Conservation (phyloP, 2,329 filamentous ascomycete genomes). For the Alternaria viburni region DNA sequence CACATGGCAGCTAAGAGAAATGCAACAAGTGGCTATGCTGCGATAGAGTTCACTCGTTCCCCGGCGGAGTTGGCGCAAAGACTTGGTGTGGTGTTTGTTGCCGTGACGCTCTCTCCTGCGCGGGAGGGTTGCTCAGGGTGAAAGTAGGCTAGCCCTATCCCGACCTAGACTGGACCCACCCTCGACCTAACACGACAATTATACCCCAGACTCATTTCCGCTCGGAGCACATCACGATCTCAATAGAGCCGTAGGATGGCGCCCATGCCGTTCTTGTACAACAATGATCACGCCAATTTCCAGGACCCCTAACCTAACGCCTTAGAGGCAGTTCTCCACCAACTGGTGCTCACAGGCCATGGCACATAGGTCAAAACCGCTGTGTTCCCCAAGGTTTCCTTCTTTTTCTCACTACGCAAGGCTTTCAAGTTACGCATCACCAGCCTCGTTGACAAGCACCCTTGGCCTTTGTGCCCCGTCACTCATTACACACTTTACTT, state of each 20-base stretch:
- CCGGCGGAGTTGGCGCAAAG: slow-evolving; percentile 3
- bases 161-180: not conserved
- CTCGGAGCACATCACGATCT: slow-evolving; percentile 32
- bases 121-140: slow-evolving; percentile 11
- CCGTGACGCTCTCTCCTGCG: slow-evolving; percentile 13
- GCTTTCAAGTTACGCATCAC: slow-evolving; percentile 39
- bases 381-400: slow-evolving; percentile 28
- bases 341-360: slow-evolving; percentile 22
- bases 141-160: slow-evolving; percentile 4
- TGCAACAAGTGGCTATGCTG: not conserved
- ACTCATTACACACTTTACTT: slow-evolving; percentile 41
- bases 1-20: not conserved
- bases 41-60: not conserved
- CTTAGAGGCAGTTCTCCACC: slow-evolving; percentile 19
- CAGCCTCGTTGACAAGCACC: slow-evolving; percentile 42
- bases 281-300: slow-evolving; percentile 34
- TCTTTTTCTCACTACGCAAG: slow-evolving; percentile 36
- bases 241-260: slow-evolving; percentile 26
- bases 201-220: slow-evolving; percentile 44
- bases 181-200: slow-evolving; percentile 10
- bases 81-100: slow-evolving; percentile 8
- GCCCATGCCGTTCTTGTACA: slow-evolving; percentile 35
- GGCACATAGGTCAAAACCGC: slow-evolving; percentile 40
- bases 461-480: slow-evolving; percentile 45
- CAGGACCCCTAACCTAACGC: slow-evolving; percentile 42